A percentile compares a stretch with the other conserved stretches of the same genome.
Conservation (phyloP, 1,139 yeast genomes). For the Suhomyces taliae region DNA sequence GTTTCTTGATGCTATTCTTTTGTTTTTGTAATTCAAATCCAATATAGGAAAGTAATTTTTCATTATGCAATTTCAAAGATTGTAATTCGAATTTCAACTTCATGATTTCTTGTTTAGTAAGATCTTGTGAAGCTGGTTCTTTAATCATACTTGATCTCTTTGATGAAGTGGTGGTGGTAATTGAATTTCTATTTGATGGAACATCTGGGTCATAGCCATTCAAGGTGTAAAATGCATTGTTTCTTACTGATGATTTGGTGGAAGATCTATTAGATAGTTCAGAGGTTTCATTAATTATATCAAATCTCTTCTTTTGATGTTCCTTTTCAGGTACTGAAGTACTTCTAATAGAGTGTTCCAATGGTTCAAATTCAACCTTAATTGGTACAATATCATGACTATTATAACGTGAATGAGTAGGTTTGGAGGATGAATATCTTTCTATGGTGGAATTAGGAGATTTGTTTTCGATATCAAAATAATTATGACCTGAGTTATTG, state of each 20-base stretch:
- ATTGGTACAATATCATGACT: constrained; percentile 49
- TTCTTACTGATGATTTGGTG: constrained; percentile 17
- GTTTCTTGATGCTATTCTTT: constrained; percentile 42
- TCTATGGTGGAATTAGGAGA: constrained; percentile 12
- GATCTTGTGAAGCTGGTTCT: constrained; percentile 35
- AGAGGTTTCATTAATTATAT: constrained; percentile 14
- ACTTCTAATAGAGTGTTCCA: constrained; percentile 22
- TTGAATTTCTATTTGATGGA: constrained; percentile 25
- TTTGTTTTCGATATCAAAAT: constrained; percentile 19
- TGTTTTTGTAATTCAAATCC: constrained; percentile 57
- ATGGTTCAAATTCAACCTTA: constrained; percentile 44
- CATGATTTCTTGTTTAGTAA: constrained; percentile 51
- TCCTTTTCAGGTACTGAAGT: constrained; percentile 33
- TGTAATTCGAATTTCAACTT: constrained; percentile 55
- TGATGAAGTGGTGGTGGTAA: constrained; percentile 27
- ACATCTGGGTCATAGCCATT: constrained; percentile 19
- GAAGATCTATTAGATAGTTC: constrained; percentile 1
- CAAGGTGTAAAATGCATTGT: constrained; percentile 27
- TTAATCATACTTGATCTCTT: constrained; percentile 40
- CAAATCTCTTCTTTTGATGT: constrained; percentile 9
- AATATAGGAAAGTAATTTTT: constrained; percentile 55
- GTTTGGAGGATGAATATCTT: constrained; percentile 33
- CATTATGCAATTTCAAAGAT: constrained; percentile 55
- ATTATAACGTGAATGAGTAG: constrained; percentile 42
- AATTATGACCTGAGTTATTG: constrained; percentile 16